Conservation (phyloP, 768 basidiomycete species). For the Psilocybe cubensis region DNA sequence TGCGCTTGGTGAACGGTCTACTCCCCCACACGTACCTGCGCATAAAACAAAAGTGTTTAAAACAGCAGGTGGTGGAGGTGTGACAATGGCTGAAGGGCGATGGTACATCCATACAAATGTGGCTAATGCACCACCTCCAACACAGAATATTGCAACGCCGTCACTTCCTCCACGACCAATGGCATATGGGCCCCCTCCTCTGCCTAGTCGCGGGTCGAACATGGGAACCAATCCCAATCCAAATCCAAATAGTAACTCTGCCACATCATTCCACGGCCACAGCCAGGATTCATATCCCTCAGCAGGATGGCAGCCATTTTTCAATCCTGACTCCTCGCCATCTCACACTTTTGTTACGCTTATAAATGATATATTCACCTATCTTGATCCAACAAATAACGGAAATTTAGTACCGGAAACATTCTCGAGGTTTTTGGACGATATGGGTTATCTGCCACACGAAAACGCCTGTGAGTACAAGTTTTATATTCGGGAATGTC, state of each 20-base stretch:
- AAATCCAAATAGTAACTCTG: no score
- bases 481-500: not conserved
- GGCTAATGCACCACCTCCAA: not conserved
- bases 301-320: slow-evolving; percentile 11
- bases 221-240: no score
- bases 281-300: not conserved
- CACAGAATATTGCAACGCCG: not conserved
- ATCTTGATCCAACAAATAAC: slow-evolving; percentile 9
- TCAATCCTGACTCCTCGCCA: slow-evolving; percentile 7
- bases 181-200: not conserved
- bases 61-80: not conserved
- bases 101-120: not conserved
- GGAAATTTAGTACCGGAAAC: slow-evolving; percentile 15
- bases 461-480: slow-evolving; percentile 11
- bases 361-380: slow-evolving; percentile 14
- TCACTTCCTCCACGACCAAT: not conserved
- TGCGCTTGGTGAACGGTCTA: slow-evolving; percentile 7
- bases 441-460: slow-evolving; percentile 12
- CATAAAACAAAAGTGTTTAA: slow-evolving; percentile 8
- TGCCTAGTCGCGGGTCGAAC: not conserved
- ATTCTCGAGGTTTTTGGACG: slow-evolving; percentile 11
- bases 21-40: not conserved
- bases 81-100: not conserved
- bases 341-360: slow-evolving; percentile 2
- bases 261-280: not conserved